These are phyloP conservation scores for Sordariomycetes sp. DNA, from an alignment of 2,329 filamentous ascomycete species.

Conservation along the genomic window DNA sequence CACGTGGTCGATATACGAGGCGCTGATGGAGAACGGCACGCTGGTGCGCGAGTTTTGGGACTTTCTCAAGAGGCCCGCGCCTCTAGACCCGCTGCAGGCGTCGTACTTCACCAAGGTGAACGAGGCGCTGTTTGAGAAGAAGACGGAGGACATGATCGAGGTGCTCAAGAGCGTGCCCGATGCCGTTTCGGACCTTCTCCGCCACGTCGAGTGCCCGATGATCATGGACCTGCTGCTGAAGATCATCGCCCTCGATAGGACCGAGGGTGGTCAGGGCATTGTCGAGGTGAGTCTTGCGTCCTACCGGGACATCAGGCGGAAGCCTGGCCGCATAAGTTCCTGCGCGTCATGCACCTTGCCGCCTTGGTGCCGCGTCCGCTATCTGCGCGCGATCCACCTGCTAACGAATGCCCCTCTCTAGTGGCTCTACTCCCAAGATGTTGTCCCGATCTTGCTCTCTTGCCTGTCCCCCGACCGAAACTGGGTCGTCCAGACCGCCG, in stretches of 20 bases:
- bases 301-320: background rate
- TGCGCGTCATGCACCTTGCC: background rate
- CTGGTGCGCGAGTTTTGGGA: conserved; percentile 81
- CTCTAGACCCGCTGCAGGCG: conserved; percentile 85
- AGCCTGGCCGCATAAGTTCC: background rate
- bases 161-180: conserved; percentile 77
- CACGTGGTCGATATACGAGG: conserved; percentile 93
- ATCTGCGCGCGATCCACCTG: background rate
- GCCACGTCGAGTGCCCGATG: conserved; percentile 94
- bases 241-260: conserved; percentile 92
- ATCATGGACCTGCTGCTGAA: conserved; percentile 96
- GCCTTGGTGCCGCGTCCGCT: background rate
- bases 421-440: conserved; percentile 86
- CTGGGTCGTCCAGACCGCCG: conserved; percentile 88
- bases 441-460: conserved; percentile 78
- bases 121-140: conserved; percentile 93
- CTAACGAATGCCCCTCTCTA: conserved; percentile 20
- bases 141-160: conserved; percentile 92
- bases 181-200: conserved; percentile 74
- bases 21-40: conserved; percentile 73
- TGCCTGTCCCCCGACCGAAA: conserved; percentile 79
- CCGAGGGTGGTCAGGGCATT: conserved; percentile 81
- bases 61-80: conserved; percentile 74
- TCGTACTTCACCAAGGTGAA: conserved; percentile 99
- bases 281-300: conserved; percentile 61